These are phyloP conservation scores for Vigna mungo DNA, from an alignment of 306 rosid species.

Conservation along the genomic window DNA sequence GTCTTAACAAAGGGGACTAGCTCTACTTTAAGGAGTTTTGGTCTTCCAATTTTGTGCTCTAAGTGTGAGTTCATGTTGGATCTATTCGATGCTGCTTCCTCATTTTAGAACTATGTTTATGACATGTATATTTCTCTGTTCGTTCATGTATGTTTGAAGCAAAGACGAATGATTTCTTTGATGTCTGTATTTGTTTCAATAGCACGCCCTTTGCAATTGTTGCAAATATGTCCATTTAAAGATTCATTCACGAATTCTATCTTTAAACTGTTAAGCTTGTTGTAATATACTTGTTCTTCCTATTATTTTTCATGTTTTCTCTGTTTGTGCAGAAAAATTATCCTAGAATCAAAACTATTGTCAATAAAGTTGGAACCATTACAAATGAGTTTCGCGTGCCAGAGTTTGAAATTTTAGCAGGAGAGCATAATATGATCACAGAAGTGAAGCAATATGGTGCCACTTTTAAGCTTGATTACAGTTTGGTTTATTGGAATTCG, in stretches of 20 bases:
- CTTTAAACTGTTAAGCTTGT: not conserved
- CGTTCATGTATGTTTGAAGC: conserved; percentile 10
- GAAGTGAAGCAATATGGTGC: conserved; percentile 97
- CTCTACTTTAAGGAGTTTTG: conserved; percentile 4
- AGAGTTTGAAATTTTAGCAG: conserved; percentile 81
- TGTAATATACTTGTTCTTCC: conserved; percentile 25
- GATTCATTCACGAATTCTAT: conserved; percentile 33
- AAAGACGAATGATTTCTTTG: conserved; percentile 4
- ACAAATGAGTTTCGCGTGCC: conserved; percentile 94
- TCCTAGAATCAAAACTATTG: conserved; percentile 92
- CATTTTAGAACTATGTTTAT: conserved; percentile 10
- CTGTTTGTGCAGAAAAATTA: conserved; percentile 75
- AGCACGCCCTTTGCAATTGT: not conserved
- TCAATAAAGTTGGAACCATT: conserved; percentile 90
- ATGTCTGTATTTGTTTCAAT: conserved; percentile 28
- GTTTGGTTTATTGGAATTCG: conserved; percentile 97
- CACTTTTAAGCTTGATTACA: conserved; percentile 86
- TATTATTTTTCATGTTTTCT: conserved; percentile 18
- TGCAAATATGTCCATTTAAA: conserved; percentile 23
- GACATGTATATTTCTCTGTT: conserved; percentile 27
- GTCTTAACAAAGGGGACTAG: not conserved
- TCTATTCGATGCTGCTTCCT: conserved; percentile 27
- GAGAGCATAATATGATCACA: conserved; percentile 79
- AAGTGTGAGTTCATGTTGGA: not conserved
- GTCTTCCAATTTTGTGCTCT: conserved; percentile 16